Base-by-base conservation (phyloP, 768 basidiomycete genomes). In the Calvatia gigantea region DNA sequence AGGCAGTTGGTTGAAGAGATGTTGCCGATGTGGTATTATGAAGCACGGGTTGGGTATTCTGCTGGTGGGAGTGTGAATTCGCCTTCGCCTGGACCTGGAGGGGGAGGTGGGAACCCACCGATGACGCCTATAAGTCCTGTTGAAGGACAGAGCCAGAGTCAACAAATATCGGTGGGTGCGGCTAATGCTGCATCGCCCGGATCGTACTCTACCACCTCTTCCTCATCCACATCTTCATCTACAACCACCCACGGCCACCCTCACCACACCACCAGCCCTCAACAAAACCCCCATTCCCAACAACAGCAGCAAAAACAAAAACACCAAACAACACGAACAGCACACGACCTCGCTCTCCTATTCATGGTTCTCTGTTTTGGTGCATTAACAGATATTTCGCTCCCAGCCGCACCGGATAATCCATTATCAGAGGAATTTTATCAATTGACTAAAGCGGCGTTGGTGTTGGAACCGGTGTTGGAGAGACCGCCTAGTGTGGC, bases 401-500 rank as follows among this genome's bases (percentile, higher is more conserved):
- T 83, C 15, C 83, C 81, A 0, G 68, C 78, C 19, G 75, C 77
- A 4, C 80, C 82, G 12, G 81, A 79, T 47, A 83, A 81, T 45
- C 66, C 73, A 9, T 73, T 77, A 43, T 78, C 81, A 0, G 78
- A 81, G 25, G 74, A 74, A 59, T 86, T 73, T 63, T 86, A 76
- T 63, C 73, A 82, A 42, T 72, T 90, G 27, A 78, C 85, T 5
- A 81, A 86, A 54, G 85, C 83, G 1, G 79, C 86, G 19, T 62
- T 91, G 62, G 82, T 79, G 32, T 65, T 89, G 23, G 84, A 87
- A 61, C 86, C 86, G 1, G 80, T 89, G 2, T 62, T 88, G 52
- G 87, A 89, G 50, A 73, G 85, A 5, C 84, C 88, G 0, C 87
- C 88, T 0, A 81, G 81, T n/a, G 82, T 89, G 2, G 73, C 83